phyloP scores from a whole-genome alignment of 2,329 filamentous ascomycete genomes.

The Fusarium sp. region DNA sequence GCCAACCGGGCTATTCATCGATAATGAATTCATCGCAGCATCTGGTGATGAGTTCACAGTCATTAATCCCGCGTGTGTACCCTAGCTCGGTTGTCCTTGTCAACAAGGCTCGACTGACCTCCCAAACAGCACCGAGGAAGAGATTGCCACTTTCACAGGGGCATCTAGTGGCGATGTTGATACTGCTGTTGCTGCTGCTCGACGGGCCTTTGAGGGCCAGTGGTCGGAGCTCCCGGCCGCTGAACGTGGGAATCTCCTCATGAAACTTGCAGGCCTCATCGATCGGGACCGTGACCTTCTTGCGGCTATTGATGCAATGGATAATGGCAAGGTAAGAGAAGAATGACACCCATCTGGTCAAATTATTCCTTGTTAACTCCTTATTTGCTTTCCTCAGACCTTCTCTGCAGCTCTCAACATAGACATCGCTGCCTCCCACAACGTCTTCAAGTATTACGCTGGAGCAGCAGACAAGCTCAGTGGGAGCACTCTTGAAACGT shows the following conservation, averaged over 20 bases:
- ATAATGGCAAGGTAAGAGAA: not conserved
- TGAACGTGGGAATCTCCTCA: not conserved
- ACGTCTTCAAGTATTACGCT: not conserved
- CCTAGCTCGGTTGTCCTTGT: not conserved
- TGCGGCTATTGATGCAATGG: not conserved
- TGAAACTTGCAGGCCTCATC: not conserved
- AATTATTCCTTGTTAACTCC: not conserved
- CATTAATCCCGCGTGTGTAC: not conserved
- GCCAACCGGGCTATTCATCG: not conserved
- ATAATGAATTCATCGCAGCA: not conserved
- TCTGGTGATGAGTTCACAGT: not conserved
- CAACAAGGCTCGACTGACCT: not conserved
- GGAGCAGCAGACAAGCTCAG: not conserved
- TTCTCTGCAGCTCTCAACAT: not conserved
- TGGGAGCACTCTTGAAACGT: not conserved
- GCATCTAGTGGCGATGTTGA: not conserved
- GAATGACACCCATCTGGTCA: not conserved
- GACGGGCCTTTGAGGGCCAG: not conserved
- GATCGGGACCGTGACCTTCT: not conserved
- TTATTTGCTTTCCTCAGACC: not conserved
- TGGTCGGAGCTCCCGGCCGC: not conserved
- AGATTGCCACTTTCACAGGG: not conserved
- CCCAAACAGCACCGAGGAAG: not conserved
- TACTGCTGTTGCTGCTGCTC: not conserved
- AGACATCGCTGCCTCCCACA: not conserved